Percentiles rank a stretch among this genome's conserved stretches.
Conservation (phyloP, 495 filamentous ascomycete species). For the Penicillium argentinense region DNA sequence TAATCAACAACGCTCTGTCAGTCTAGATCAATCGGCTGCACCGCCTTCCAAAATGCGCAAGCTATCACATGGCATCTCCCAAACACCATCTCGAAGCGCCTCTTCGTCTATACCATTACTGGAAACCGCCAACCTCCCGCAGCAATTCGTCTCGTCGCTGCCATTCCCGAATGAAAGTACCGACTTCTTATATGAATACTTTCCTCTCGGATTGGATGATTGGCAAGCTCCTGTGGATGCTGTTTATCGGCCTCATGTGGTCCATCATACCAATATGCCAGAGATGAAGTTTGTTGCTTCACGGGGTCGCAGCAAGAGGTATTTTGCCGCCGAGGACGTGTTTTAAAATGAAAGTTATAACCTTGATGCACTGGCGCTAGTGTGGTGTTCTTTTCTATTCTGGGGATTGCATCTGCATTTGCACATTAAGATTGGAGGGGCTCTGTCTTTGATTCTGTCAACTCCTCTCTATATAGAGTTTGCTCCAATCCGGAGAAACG, state of each 20-base stretch:
- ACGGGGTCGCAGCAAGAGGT: slow-evolving; percentile 73
- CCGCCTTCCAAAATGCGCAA: slow-evolving; percentile 48
- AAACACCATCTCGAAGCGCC: slow-evolving; percentile 30
- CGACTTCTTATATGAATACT: slow-evolving; percentile 88
- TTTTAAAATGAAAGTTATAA: slow-evolving; percentile 25
- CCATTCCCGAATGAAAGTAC: slow-evolving; percentile 68
- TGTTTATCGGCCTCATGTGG: slow-evolving; percentile 88
- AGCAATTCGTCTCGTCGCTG: slow-evolving; percentile 39
- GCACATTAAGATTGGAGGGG: slow-evolving; percentile 9
- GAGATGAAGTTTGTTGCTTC: slow-evolving; percentile 72
- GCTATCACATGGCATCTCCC: slow-evolving; percentile 35
- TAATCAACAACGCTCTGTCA: slow-evolving; percentile 20
- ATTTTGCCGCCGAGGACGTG: slow-evolving; percentile 70
- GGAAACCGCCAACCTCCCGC: slow-evolving; percentile 39
- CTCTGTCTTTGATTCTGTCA: slow-evolving; percentile 8
- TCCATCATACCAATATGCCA: slow-evolving; percentile 81
- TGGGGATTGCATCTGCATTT: slow-evolving; percentile 25
- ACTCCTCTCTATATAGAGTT: too few relatives aligned
- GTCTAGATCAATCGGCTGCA: slow-evolving; percentile 26
- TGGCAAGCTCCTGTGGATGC: slow-evolving; percentile 93
- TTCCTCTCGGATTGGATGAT: slow-evolving; percentile 83
- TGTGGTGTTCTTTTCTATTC: slow-evolving; percentile 7
- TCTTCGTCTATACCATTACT: slow-evolving; percentile 36
- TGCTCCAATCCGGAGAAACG: too few relatives aligned
- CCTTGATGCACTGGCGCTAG: slow-evolving; percentile 7